Evolutionary conservation across 225 moss, liverwort and hornwort species (phyloP), one percentile per base, ranked within the genome.

Genomic region (Polytrichum formosum): DNA sequence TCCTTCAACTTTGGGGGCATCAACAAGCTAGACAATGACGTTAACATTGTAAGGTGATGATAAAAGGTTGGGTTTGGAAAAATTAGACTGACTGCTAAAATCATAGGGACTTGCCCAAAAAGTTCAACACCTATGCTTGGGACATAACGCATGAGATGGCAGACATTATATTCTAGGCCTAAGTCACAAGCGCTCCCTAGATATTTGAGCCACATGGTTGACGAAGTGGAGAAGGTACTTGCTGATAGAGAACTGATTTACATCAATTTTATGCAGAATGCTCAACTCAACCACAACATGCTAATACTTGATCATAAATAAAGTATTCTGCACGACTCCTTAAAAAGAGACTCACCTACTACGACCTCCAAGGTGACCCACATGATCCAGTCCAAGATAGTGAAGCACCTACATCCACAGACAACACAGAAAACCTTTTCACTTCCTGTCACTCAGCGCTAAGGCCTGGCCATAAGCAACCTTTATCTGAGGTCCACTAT

Each of bases 291-390:
- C 46, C 46, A 46, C 46, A 46, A 46, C 13, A 46, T 46, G 10
- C 37, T 67, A 26, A 21, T 46, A 31, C 35, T 30, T 21, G 54
- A 22, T 35, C 46, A 46, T 19, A 9, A 20, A 67, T 67, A 17
- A 20, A 9, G 2, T n/a, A 17, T 33, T 33, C n/a, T 20, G 35
- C 20, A 30, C 5, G 7, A 66, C 37, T 21, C 31, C 25, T 28
- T 28, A 20, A 17, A 22, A 37, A 20, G 28, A 46, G 26, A 27
- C 29, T 71, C 27, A 91, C 91, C 91, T 94, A 74, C 81, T 84
- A 65, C 94, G 94, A 70, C 94, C 94, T 46, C 92, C 94, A 70
- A 94, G 85, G 80, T 94, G 94, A 72, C 94, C 94, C 60, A 92
- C 92, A 63, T 94, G 94, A 84, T 94, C 94, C 76, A 94, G 84